A percentile compares a stretch with the other conserved stretches of the same genome.
phyloP scores from a whole-genome alignment of 23 red algal genomes.

The Agarophyton chilense region DNA sequence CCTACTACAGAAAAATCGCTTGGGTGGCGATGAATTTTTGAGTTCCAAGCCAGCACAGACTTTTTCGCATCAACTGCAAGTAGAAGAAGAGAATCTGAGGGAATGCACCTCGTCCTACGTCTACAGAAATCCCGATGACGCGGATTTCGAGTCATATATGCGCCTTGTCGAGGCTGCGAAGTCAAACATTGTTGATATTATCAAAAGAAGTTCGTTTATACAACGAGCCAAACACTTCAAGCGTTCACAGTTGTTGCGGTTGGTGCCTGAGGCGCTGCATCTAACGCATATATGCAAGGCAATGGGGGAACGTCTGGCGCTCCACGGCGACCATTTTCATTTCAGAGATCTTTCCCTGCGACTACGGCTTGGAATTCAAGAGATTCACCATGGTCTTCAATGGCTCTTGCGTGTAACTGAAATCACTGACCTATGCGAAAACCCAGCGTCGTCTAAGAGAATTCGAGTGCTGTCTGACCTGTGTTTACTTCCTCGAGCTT shows the following conservation, averaged over 20 bases:
- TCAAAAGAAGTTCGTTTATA: not conserved
- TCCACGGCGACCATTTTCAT: constrained; percentile 14
- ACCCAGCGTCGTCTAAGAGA: not conserved
- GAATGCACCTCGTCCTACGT: not conserved
- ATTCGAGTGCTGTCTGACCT: not conserved
- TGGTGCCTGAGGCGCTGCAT: constrained; percentile 27
- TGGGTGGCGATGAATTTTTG: constrained; percentile 4
- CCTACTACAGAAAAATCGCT: not conserved
- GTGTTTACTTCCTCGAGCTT: constrained; percentile 6
- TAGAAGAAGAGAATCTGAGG: not conserved
- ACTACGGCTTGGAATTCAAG: constrained; percentile 30
- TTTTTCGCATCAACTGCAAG: not conserved
- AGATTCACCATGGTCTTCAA: constrained; percentile 23
- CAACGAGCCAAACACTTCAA: not conserved
- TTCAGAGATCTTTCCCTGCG: constrained; percentile 47
- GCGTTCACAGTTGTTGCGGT: not conserved
- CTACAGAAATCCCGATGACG: constrained; percentile 2
- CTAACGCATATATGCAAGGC: constrained; percentile 5
- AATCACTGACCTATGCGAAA: not conserved
- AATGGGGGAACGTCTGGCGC: not conserved
- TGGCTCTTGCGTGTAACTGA: not conserved
- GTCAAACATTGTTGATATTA: not conserved
- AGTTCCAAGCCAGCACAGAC: not conserved
- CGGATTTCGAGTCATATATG: not conserved
- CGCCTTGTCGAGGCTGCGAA: not conserved